Base-by-base conservation (phyloP, 2,329 filamentous ascomycete genomes). In the Claviceps fusiformis region DNA sequence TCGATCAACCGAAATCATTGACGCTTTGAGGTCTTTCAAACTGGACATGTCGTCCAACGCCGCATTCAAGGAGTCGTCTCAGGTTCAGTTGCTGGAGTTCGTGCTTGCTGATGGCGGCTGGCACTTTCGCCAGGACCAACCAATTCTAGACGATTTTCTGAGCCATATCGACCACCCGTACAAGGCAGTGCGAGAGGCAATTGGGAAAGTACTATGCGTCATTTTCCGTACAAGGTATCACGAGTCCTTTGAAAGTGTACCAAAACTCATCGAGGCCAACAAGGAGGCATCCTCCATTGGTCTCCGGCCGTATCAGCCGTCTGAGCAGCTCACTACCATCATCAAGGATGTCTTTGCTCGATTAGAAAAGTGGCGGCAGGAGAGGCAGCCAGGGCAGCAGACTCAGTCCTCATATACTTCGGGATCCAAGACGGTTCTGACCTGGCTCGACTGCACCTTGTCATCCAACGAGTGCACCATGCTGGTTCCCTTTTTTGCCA, bases 1-100 rank as follows among this genome's bases (percentile, higher is more conserved):
- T 48, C 83, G 92, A 59, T 84, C 84, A 3, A 90, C 87, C 75
- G 92, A 95, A 60, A 78, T 98, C 59, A 81, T 95, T 41, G 86
- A 93, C 59, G 86, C 83, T 69, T 76, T 98, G 24, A 81, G 86
- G 50, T 82, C 84, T 54, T 97, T 97, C 79, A 81, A 89, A 35
- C 77, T 98, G 10, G 93, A 98, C 67, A 92, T 97, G 85, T 77
- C 82, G 6, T 96, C 92, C 0, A 96, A 97, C 66, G 93, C 95
- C 4, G 93, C 93, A 0, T 98, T 98, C 78, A 98, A 98, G 68
- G 95, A 98, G 68, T 95, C 92, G 55, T 95, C 92, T 33, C 96
- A 97, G 73, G 89, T 98, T 17, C 86, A 93, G 60, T 75, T 98
- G 35, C 76, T 98, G 19, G 89, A 96, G 62, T 89, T 95, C 61